phyloP scores from a whole-genome alignment of 129 eudicot genomes.

The Artemisia annua region DNA sequence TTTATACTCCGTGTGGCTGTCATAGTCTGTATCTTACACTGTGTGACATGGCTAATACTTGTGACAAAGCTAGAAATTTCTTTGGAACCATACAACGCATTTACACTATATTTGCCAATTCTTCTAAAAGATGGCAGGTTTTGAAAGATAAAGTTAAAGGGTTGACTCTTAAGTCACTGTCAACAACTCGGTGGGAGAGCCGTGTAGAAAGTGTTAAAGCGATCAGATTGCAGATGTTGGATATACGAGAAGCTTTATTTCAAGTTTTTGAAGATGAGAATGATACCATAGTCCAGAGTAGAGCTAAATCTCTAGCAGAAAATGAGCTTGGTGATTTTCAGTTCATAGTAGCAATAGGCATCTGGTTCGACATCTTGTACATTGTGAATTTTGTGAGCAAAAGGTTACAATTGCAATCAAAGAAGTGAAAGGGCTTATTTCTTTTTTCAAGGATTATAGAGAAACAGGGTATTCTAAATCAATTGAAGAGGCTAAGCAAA shows the following conservation, averaged over 20 bases:
- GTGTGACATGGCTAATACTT: too few species aligned
- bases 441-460: background rate
- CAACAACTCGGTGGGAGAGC: conserved; percentile 3
- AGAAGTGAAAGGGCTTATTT: background rate
- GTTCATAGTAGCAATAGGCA: background rate
- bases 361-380: background rate
- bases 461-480: background rate
- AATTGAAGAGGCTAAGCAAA: background rate
- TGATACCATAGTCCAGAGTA: background rate
- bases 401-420: background rate
- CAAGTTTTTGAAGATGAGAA: background rate
- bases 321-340: background rate
- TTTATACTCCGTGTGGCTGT: too few species aligned
- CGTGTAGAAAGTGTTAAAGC: background rate
- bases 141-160: background rate
- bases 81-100: background rate
- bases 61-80: background rate
- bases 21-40: too few species aligned
- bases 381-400: background rate
- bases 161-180: conserved; percentile 8
- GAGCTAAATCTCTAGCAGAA: background rate
- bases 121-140: too few species aligned
- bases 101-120: too few species aligned
- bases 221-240: background rate
- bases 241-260: background rate